phyloP scores from a whole-genome alignment of 768 basidiomycete genomes.

The Boletus reticulatus region DNA sequence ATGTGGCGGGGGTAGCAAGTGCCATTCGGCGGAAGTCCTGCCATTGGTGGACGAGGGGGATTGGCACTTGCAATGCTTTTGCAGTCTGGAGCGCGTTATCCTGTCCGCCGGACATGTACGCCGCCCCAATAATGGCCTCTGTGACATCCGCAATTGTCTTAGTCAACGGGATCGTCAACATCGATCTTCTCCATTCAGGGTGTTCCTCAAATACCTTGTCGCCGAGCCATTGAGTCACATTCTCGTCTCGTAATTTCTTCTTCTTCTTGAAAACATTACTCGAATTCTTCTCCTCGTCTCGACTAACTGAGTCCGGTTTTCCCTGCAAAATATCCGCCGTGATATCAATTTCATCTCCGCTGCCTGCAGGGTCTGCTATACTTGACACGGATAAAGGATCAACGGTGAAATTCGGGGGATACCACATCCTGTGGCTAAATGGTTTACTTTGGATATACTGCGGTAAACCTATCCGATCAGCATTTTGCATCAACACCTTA shows the following conservation, averaged over 20 bases:
- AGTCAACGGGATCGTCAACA: conserved; percentile 14
- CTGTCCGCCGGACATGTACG: conserved; percentile 70
- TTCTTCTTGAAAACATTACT: conserved; percentile 32
- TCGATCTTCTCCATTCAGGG: background rate
- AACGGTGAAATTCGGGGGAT: conserved; percentile 45
- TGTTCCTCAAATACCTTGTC: conserved; percentile 58
- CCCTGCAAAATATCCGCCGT: conserved; percentile 4
- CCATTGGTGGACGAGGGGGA: conserved; percentile 67
- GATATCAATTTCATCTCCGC: conserved; percentile 32
- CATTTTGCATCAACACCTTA: conserved; percentile 54
- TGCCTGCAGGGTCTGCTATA: conserved; percentile 19
- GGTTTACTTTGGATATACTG: conserved; percentile 71
- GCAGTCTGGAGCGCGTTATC: conserved; percentile 62
- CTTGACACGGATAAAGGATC: conserved; percentile 20
- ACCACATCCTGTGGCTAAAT: conserved; percentile 67
- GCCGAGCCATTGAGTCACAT: conserved; percentile 56
- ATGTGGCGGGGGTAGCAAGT: conserved; percentile 41
- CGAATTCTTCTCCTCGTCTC: conserved; percentile 8
- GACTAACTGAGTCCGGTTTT: conserved; percentile 12
- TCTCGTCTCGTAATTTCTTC: conserved; percentile 41
- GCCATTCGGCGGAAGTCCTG: conserved; percentile 60
- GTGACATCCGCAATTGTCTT: conserved; percentile 82
- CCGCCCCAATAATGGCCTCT: conserved; percentile 83
- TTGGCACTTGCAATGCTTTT: conserved; percentile 62
- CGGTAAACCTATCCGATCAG: conserved; percentile 59